Conservation (phyloP, 1,284 basidiomycete genomes). For the Sphaerobolus stellatus region DNA sequence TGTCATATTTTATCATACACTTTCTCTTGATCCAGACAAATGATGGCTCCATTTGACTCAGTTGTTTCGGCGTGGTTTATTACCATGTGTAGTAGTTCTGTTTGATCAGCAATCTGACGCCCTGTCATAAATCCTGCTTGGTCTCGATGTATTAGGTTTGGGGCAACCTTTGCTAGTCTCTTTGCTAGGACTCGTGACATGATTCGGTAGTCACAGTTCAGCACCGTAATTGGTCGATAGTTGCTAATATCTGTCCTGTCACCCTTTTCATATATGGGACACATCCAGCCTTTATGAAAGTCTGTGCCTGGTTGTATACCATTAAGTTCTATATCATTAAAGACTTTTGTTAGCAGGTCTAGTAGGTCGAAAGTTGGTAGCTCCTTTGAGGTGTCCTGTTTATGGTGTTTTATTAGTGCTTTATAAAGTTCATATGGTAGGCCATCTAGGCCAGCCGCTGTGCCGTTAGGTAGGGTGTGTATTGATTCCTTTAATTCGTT, state of each 20-base stretch:
- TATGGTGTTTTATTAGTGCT: not conserved
- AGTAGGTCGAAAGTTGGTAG: not conserved
- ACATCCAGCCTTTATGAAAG: constrained; percentile 29
- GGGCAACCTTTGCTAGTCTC: not conserved
- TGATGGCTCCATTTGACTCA: not conserved
- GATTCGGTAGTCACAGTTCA: not conserved
- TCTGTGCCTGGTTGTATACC: constrained; percentile 12
- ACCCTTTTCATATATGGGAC: not conserved
- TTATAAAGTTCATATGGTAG: constrained; percentile 21
- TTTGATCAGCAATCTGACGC: not conserved
- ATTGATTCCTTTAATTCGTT: not conserved
- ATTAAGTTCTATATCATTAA: constrained; percentile 18
- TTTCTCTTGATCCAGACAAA: not conserved
- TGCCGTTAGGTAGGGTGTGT: not conserved
- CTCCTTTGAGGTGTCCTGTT: not conserved
- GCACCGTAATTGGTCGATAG: not conserved
- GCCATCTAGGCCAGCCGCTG: constrained; percentile 17
- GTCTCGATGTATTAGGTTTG: not conserved
- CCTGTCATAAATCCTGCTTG: not conserved
- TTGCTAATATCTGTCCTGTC: not conserved
- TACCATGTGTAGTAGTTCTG: not conserved
- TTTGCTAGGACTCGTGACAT: not conserved
- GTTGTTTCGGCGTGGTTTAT: not conserved
- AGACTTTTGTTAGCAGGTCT: not conserved
- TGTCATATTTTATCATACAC: not conserved